Evolutionary conservation across 2,329 filamentous ascomycete species (phyloP).

Genomic region (Scytalidium lignicola): DNA sequence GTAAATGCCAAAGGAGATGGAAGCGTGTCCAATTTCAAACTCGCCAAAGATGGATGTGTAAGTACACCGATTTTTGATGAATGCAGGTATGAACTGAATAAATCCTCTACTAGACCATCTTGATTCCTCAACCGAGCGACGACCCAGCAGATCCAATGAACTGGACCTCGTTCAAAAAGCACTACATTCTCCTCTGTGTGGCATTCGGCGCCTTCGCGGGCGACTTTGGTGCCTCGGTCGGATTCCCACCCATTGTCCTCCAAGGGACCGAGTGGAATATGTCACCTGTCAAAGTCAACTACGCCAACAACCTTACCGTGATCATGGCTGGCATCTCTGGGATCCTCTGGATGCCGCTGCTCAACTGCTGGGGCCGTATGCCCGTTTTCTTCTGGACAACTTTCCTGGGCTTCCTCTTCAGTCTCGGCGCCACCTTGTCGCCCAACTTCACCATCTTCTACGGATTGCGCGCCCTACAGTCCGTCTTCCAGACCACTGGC

Average conservation of each 20-base stretch:
- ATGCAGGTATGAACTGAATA: no score
- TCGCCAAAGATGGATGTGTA: no score
- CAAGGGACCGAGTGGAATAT: conserved; percentile 38
- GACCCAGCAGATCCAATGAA: conserved; percentile 49
- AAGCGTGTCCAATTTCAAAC: no score
- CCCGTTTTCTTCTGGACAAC: conserved; percentile 39
- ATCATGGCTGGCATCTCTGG: conserved; percentile 32
- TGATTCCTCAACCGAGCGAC: conserved; percentile 49
- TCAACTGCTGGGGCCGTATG: conserved; percentile 38
- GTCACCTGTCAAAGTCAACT: conserved; percentile 42
- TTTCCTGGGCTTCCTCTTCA: conserved; percentile 24
- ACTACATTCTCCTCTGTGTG: conserved; percentile 41
- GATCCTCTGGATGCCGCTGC: conserved; percentile 25
- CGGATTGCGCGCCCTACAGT: conserved; percentile 21
- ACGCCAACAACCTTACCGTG: conserved; percentile 45
- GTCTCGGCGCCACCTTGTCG: conserved; percentile 33
- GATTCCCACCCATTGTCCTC: conserved; percentile 8
- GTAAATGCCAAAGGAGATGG: no score
- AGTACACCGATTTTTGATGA: no score
- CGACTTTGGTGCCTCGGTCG: conserved; percentile 8
- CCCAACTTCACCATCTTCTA: conserved; percentile 21
- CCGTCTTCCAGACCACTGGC: conserved; percentile 20
- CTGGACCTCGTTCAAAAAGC: conserved; percentile 45
- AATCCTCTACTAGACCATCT: no score
- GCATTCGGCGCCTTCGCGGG: conserved; percentile 28